Evolutionary conservation across 352 stramenopile species (phyloP).

Genomic region (Blastocystis sp.): DNA sequence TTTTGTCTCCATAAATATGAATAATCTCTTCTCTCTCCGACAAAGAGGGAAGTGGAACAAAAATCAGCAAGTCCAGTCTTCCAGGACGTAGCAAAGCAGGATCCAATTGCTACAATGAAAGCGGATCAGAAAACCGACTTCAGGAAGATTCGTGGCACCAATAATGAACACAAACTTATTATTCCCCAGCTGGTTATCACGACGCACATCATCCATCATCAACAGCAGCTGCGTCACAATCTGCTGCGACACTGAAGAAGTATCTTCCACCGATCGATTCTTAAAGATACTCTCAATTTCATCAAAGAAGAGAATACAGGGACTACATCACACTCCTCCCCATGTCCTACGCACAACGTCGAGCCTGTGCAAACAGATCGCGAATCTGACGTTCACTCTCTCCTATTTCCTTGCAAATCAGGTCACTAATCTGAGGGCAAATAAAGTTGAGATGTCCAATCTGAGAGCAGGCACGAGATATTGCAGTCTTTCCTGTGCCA

Average conservation of each 20-base stretch:
- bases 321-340: background rate
- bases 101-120: constrained; percentile 17
- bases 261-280: background rate
- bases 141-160: constrained; percentile 19
- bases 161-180: constrained; percentile 30
- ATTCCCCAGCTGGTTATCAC: background rate
- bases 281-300: constrained; percentile 48
- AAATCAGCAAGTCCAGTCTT: background rate
- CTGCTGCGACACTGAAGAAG: background rate
- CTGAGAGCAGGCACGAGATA: constrained; percentile 1
- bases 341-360: background rate
- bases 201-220: background rate
- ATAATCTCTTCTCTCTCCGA: constrained; percentile 17
- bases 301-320: constrained; percentile 49
- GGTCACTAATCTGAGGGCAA: constrained; percentile 10
- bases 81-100: background rate
- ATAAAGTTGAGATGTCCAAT: constrained; percentile 48
- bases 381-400: constrained; percentile 40
- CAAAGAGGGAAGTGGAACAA: background rate
- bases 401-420: constrained; percentile 29
- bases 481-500: constrained; percentile 28
- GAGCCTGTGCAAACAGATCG: background rate
- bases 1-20: background rate
- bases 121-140: background rate
- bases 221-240: constrained; percentile 15